Base-by-base conservation (phyloP, 1,139 yeast genomes). In the Spencermartinsiella ligniputridi region DNA sequence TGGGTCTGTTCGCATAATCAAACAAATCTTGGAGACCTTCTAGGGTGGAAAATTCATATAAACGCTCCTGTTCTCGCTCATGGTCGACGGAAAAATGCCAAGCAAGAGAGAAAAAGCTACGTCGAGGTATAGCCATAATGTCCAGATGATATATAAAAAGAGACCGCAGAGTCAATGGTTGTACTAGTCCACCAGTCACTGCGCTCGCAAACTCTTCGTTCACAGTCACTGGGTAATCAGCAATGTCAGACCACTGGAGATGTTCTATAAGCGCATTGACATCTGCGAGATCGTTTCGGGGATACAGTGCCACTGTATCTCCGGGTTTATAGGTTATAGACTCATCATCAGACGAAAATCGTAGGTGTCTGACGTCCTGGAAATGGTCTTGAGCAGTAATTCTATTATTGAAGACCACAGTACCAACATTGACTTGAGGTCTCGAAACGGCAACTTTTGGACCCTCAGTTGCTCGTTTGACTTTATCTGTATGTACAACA, bases 1-100 rank as follows among this genome's bases (percentile, higher is more conserved):
- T 74, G 8, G 98, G 97, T 50, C 97, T 70, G 59, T 88, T 85
- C 13, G 95, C 95, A 62, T 92, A 92, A 61, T 92, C 81, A 61
- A 81, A 90, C 38, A 90, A 65, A 48, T 87, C 96, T 57, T 90
- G 90, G 42, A 74, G 69, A 1, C 60, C 63, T 41, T 85, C 89
- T 43, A 81, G 79, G 44, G 82, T 73, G 13, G 76, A 68, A 58
- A 94, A 86, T 51, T 92, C 96, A 42, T 69, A 68, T 39, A 92
- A 69, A 56, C 87, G 85, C 44, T 83, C 94, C 40, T 71, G 70
- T 56, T 92, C 97, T 49, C 92, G 71, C 37, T 72, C 76, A 47
- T 76, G 77, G 18, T 56, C 61, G 20, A 76, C 71, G 2, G 92
- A 82, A 65, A 90, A 92, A 56, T 83, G 88, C 79, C 86, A 83